Base-by-base conservation (phyloP, 768 basidiomycete species). In the Mycena metata region DNA sequence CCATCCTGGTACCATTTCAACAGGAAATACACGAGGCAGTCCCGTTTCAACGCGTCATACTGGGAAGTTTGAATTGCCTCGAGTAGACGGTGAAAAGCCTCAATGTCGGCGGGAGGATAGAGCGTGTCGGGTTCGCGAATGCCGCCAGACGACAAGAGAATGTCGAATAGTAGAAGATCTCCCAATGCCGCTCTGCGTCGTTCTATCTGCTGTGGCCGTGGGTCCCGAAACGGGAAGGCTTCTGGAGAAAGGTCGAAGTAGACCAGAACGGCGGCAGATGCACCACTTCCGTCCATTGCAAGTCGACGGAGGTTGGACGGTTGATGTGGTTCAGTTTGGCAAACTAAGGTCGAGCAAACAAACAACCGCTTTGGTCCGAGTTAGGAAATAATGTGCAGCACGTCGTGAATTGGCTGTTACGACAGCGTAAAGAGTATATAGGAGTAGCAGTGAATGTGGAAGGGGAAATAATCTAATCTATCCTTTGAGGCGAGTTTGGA, bases 21-120 rank as follows among this genome's bases (percentile, higher is more conserved):
- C 69, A 96, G 80, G 75, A 90, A 95, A 79, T 94, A 96, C 1
- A 94, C 80, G 49, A 96, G 80, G 69, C 91, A 93, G 67, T 95
- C 90, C 77, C 89, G 90, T 84, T 95, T 95, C 61, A 95, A 83
- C 36, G 80, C 75, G 77, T 96, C 94, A 69, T 93, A 96, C 5
- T 79, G 75, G 0, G 89, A 91, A 30, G 79, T 70, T 47, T 86
- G 83, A 69, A 95, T 91, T 19, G 87, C 87, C 24, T 84, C 81
- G 55, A 95, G 79, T 5, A 95, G 82, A 13, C 80, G 81, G 52
- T 83, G 75, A n/a, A 96, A 85, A 2, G 83, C 78, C 12, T 80
- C 78, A 46, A 82, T 79, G 77, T 89, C 87, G 23, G 78, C 76
- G 1, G 94, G 94, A 19, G 94, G 94, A 75, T 90, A 95, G 5